phyloP scores from a whole-genome alignment of 768 basidiomycete species.

The Gloeopeniophorella convolvens region DNA sequence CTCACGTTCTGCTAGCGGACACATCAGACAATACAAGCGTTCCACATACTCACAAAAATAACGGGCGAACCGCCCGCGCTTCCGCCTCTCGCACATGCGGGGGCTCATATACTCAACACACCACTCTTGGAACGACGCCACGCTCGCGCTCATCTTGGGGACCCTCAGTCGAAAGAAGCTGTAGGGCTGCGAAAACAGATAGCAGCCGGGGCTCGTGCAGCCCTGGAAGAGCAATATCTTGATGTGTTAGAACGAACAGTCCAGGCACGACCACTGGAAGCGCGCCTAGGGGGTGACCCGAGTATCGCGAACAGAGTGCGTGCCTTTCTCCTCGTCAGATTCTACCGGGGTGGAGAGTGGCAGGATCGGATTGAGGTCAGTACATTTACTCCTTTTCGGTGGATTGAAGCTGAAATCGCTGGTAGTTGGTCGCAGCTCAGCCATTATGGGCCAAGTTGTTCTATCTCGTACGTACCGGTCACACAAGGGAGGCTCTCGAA shows the following conservation, averaged over 20 bases:
- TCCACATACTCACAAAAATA: slow-evolving; percentile 70
- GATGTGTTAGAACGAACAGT: slow-evolving; percentile 78
- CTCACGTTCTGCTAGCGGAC: slow-evolving; percentile 33
- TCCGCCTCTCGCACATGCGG: slow-evolving; percentile 70
- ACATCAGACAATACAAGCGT: slow-evolving; percentile 60
- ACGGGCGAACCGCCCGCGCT: slow-evolving; percentile 69
- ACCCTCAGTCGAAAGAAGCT: slow-evolving; percentile 60
- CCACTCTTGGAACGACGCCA: slow-evolving; percentile 77
- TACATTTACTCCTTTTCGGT: background rate
- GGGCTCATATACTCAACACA: slow-evolving; percentile 77
- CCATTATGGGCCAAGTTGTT: slow-evolving; percentile 94
- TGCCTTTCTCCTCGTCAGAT: slow-evolving; percentile 76
- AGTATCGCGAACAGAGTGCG: slow-evolving; percentile 84
- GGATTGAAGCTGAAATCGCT: background rate
- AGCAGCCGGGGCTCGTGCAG: slow-evolving; percentile 68
- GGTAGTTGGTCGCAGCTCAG: slow-evolving; percentile 73
- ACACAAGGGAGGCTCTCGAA: slow-evolving; percentile 70
- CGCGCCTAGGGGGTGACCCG: slow-evolving; percentile 85
- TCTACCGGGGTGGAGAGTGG: slow-evolving; percentile 78
- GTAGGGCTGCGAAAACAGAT: slow-evolving; percentile 63
- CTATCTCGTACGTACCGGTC: slow-evolving; percentile 84
- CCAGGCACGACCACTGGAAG: slow-evolving; percentile 75
- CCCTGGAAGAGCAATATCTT: slow-evolving; percentile 87
- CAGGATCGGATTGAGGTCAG: slow-evolving; percentile 81
- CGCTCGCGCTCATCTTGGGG: slow-evolving; percentile 67